phyloP scores from a whole-genome alignment of 1,284 basidiomycete genomes.

The Ustilago xerochloae region DNA sequence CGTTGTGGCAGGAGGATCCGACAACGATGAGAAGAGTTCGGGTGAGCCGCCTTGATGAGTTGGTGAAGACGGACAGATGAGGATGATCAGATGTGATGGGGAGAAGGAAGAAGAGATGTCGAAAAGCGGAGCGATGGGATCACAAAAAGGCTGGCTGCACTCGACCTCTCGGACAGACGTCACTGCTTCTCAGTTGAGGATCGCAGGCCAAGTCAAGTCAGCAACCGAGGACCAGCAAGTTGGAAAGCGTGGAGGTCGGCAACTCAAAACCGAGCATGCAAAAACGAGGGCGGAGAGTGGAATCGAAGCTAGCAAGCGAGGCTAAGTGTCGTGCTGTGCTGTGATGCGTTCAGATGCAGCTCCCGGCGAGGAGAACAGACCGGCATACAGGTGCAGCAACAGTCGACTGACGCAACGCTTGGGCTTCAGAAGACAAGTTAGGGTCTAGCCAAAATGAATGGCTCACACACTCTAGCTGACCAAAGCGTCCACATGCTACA shows the following conservation, averaged over 20 bases:
- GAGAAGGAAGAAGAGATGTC: not conserved
- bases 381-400: too few species aligned
- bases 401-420: too few species aligned
- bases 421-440: not conserved
- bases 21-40: not conserved
- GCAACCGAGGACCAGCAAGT: too few species aligned
- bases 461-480: not conserved
- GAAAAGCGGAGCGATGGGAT: not conserved
- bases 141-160: not conserved
- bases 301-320: not conserved
- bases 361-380: too few species aligned
- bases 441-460: too few species aligned
- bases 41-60: not conserved
- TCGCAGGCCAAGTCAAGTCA: not conserved
- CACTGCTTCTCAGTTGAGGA: too few species aligned
- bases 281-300: not conserved
- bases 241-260: conserved; percentile 13
- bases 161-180: too few species aligned
- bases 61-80: not conserved
- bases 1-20: not conserved
- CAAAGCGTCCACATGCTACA: not conserved
- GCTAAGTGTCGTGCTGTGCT: not conserved
- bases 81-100: not conserved
- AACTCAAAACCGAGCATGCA: too few species aligned
- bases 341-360: too few species aligned